Evolutionary conservation across 352 stramenopile genomes (phyloP).

Genomic region (Phytophthora tubulina): DNA sequence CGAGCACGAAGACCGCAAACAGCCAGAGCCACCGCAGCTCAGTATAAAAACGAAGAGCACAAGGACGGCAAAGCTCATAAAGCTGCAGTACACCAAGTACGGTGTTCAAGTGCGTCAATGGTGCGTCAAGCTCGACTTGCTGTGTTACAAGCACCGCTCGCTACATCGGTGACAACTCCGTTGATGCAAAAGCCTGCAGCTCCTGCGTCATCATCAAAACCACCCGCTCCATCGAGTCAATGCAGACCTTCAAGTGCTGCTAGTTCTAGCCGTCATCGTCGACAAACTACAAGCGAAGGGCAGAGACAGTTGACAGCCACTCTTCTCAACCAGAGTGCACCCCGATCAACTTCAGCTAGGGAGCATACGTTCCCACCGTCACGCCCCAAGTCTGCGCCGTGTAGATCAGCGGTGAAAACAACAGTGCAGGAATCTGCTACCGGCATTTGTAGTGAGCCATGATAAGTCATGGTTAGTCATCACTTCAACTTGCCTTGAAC

Average conservation of each 20-base stretch:
- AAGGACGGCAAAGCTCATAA: neutral
- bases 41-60: neutral
- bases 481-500: neutral
- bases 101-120: conserved; percentile 58
- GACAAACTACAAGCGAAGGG: conserved; percentile 11
- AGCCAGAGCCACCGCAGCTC: conserved; percentile 5
- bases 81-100: conserved; percentile 13
- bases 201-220: neutral
- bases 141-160: conserved; percentile 42
- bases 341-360: neutral
- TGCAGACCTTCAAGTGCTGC: conserved; percentile 24
- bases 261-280: neutral
- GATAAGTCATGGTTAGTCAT: conserved; percentile 1
- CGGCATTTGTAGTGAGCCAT: neutral
- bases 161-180: neutral
- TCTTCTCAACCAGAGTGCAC: conserved; percentile 10
- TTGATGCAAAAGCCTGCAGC: neutral
- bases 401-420: conserved; percentile 11
- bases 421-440: neutral
- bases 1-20: conserved; percentile 25
- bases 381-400: conserved; percentile 34
- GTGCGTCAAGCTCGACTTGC: conserved; percentile 58
- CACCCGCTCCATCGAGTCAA: neutral
- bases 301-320: conserved; percentile 18
- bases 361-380: conserved; percentile 18